A percentile compares a stretch with the other conserved stretches of the same genome.
These are phyloP conservation scores for Tetramitus jugosus DNA, from an alignment of 208 protist species.

Conservation along the genomic window DNA sequence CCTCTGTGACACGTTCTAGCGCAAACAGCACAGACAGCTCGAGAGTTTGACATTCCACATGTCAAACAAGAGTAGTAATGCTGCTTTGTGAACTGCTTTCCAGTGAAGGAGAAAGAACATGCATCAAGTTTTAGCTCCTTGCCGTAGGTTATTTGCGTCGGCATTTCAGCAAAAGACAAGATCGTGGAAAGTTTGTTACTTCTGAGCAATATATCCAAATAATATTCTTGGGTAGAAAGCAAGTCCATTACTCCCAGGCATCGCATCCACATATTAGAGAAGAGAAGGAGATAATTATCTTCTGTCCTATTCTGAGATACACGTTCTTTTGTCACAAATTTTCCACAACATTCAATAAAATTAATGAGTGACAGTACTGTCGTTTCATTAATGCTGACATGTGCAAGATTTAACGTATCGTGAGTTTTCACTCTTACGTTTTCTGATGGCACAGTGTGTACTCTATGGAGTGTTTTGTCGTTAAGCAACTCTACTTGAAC, in stretches of 20 bases:
- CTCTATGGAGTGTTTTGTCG: background rate
- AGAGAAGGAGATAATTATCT: background rate
- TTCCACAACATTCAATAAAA: too few species aligned
- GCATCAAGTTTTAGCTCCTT: conserved; percentile 1
- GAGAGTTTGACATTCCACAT: background rate
- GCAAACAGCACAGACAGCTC: conserved; percentile 17
- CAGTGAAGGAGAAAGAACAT: conserved; percentile 1
- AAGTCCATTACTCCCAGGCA: background rate
- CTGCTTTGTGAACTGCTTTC: background rate
- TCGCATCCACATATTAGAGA: background rate
- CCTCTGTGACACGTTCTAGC: conserved; percentile 17
- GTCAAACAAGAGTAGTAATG: conserved; percentile 10
- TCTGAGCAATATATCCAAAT: background rate
- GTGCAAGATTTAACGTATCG: background rate
- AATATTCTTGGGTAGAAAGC: background rate
- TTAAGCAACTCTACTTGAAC: background rate
- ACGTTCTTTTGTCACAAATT: too few species aligned
- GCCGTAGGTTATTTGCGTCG: background rate
- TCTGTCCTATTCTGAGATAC: too few species aligned
- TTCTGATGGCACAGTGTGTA: background rate
- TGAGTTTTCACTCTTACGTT: background rate
- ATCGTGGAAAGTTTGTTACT: too few species aligned
- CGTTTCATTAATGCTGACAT: background rate
- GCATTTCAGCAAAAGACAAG: background rate
- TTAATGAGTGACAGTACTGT: too few species aligned